Evolutionary conservation across 129 eudicot genomes (phyloP).

Genomic region (Artemisia annua): DNA sequence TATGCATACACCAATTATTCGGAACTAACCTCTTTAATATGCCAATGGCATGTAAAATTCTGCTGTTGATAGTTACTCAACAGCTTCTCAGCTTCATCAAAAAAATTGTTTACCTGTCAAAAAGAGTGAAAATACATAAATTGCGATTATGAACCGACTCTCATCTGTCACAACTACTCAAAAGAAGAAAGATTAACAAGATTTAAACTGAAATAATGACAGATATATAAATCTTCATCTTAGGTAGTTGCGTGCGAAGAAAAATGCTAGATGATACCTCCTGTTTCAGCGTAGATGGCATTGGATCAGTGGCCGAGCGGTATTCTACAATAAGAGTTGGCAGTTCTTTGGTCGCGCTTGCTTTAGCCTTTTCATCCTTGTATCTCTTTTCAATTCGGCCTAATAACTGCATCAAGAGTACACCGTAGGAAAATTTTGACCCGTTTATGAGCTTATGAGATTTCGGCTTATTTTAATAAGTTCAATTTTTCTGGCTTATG

Average conservation of each 20-base stretch:
- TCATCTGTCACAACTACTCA: not conserved
- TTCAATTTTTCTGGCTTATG: too few species aligned
- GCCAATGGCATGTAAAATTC: not conserved
- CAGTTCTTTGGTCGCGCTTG: conserved; percentile 43
- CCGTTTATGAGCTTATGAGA: too few species aligned
- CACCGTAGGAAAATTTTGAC: too few species aligned
- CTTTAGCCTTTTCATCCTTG: conserved; percentile 70
- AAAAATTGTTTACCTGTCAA: not conserved
- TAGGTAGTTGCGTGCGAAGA: too few species aligned
- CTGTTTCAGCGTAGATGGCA: conserved; percentile 43
- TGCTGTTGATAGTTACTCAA: not conserved
- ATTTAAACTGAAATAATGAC: not conserved
- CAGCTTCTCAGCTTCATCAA: not conserved
- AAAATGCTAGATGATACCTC: conserved; percentile 34
- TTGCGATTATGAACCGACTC: not conserved
- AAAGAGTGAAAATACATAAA: not conserved
- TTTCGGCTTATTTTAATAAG: too few species aligned
- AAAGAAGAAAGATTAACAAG: conserved; percentile 1
- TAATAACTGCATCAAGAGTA: conserved; percentile 51
- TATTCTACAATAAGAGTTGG: conserved; percentile 44
- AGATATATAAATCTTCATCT: too few species aligned
- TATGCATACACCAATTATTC: too few species aligned
- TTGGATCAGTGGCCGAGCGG: conserved; percentile 47
- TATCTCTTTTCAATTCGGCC: conserved; percentile 66
- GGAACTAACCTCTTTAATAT: too few species aligned